Base-by-base conservation (phyloP, 129 eudicot species). In the Centrapalus pauciflorus region DNA sequence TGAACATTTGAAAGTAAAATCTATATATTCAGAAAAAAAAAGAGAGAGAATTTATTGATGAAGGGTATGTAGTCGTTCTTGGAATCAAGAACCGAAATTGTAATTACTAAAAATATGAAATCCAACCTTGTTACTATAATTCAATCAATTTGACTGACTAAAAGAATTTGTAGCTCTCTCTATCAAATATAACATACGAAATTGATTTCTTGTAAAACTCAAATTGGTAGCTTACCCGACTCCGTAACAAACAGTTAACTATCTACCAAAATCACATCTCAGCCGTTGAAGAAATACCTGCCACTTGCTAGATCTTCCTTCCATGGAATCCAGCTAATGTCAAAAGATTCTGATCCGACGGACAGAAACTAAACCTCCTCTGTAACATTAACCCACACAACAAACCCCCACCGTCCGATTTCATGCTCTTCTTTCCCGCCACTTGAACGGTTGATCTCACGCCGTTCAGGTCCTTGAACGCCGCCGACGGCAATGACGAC, bases 321-420 rank as follows among this genome's bases (percentile, higher is more conserved):
- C 78, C 80, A 7, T 63, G 75, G 49, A 72, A 74, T 38, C 81
- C 74, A 13, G 76, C 84, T 67, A 82, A 65, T 5, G 71, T 40
- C 32, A 71, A 71, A 11, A 81, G 61, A 64, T 79, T 79, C 48
- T 77, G 80, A 83, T 86, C 95, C 29, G 86, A 86, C 77, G 82
- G 87, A 77, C 95, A 72, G 72, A 67, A 85, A 9, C 82, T 80
- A 29, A 85, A 34, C 85, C 79, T 81, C 75, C 74, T 79, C 38
- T 80, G 88, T 20, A 87, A 52, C 81, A 81, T 62, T 67, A 91
- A 60, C 52, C 98, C 94, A 46, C 98, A 91, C 57, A 85, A 56
- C 86, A 85, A 33, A 14, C 84, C 83, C 5, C 85, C 74, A 30
- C 86, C 90, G 52, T 80, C 70, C 40, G 85, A 72, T 79, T 79